Conservation (phyloP, 768 basidiomycete genomes). For the Auricularia sp. region DNA sequence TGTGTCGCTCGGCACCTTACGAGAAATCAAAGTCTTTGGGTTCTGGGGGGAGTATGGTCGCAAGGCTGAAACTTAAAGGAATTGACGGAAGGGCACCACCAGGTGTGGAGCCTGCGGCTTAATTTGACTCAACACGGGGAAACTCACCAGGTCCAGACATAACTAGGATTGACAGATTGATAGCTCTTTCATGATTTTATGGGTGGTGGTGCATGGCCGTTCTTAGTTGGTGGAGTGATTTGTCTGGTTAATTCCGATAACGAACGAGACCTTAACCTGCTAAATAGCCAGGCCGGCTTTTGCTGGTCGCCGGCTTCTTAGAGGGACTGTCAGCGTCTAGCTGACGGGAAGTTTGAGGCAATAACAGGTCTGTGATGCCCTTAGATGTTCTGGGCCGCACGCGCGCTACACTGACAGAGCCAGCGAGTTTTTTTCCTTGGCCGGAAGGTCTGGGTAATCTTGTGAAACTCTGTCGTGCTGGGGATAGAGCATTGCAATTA, state of each 20-base stretch:
- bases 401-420: too few relatives aligned
- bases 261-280: slow-evolving; percentile 89
- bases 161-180: too few relatives aligned
- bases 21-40: slow-evolving; percentile 87
- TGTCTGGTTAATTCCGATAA: slow-evolving; percentile 96
- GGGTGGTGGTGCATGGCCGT: slow-evolving; percentile 85
- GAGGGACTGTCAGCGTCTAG: slow-evolving; percentile 76
- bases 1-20: too few relatives aligned
- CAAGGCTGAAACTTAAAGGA: slow-evolving; percentile 74
- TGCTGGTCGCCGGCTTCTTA: slow-evolving; percentile 72
- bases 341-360: too few relatives aligned
- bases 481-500: too few relatives aligned
- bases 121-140: slow-evolving; percentile 84
- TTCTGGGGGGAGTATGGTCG: slow-evolving; percentile 71
- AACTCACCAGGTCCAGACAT: too few relatives aligned
- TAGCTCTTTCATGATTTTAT: slow-evolving; percentile 78
- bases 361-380: too few relatives aligned
- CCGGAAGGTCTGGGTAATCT: too few relatives aligned
- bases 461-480: too few relatives aligned
- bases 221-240: slow-evolving; percentile 90
- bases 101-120: slow-evolving; percentile 73
- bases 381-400: too few relatives aligned
- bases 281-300: slow-evolving; percentile 77
- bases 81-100: slow-evolving; percentile 79
- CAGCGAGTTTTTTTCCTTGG: too few relatives aligned